These are phyloP conservation scores for Fusarium sarcochroum DNA, from an alignment of 2,329 filamentous ascomycete genomes.

Conservation along the genomic window DNA sequence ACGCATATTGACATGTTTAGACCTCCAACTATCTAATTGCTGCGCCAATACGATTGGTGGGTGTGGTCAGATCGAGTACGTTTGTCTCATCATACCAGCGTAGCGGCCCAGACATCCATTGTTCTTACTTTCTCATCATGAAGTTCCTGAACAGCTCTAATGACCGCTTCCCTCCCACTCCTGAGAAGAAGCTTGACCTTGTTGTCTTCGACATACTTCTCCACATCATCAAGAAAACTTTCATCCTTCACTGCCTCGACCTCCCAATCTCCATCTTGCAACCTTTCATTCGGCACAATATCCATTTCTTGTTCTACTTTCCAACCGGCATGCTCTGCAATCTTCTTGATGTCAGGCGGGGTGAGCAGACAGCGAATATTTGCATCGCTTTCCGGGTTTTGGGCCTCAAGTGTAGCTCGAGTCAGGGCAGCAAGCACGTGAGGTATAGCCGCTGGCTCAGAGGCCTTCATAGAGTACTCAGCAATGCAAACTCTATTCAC, in stretches of 20 bases:
- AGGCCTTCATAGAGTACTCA: constrained; percentile 24
- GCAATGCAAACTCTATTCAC: constrained; percentile 11
- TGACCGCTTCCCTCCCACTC: constrained; percentile 1
- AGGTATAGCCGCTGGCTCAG: constrained; percentile 1
- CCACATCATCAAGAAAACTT: background rate
- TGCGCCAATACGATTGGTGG: too few species aligned
- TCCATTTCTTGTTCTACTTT: background rate
- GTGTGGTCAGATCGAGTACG: too few species aligned
- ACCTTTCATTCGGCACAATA: background rate
- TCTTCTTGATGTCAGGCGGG: constrained; percentile 7
- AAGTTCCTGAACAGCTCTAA: background rate
- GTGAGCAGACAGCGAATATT: constrained; percentile 14
- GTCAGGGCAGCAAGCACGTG: constrained; percentile 13
- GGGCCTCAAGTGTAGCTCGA: constrained; percentile 13
- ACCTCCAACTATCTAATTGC: too few species aligned
- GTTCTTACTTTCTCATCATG: background rate
- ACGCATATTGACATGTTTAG: too few species aligned
- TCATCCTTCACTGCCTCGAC: constrained; percentile 4
- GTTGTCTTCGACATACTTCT: background rate
- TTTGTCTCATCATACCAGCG: background rate
- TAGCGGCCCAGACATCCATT: constrained; percentile 26
- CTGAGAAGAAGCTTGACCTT: background rate
- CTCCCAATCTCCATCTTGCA: constrained; percentile 20
- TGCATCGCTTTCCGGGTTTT: constrained; percentile 1
- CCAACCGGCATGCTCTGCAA: background rate